Percentiles rank a stretch among this genome's conserved stretches.
phyloP scores from a whole-genome alignment of 805 yeast genomes.

The Yamadazyma kitorensis region DNA sequence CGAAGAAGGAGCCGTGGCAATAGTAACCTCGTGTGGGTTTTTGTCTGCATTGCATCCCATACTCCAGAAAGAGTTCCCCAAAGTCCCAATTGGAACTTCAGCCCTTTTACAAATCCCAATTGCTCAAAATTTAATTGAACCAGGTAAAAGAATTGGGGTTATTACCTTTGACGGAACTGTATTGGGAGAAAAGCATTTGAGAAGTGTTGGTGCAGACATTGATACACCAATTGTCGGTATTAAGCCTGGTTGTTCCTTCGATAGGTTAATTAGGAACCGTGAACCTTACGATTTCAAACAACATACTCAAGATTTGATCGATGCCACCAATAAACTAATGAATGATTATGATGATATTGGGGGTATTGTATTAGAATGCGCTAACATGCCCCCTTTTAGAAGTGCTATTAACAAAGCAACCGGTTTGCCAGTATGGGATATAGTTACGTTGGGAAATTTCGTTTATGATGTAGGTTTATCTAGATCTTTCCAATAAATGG shows the following conservation, averaged over 20 bases:
- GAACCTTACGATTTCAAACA: conserved; percentile 22
- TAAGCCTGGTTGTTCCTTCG: conserved; percentile 7
- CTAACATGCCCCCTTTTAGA: conserved; percentile 33
- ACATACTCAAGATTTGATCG: conserved; percentile 17
- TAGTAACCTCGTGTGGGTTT: conserved; percentile 34
- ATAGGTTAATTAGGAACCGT: conserved; percentile 15
- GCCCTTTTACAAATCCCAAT: conserved; percentile 27
- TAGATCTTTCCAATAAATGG: conserved; percentile 1
- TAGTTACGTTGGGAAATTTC: conserved; percentile 27
- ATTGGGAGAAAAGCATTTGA: conserved; percentile 24
- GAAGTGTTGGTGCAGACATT: conserved; percentile 24
- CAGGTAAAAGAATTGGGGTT: conserved; percentile 22
- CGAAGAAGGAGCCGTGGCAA: conserved; percentile 29
- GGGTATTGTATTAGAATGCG: conserved; percentile 30
- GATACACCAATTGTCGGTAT: conserved; percentile 16
- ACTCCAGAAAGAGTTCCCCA: conserved; percentile 15
- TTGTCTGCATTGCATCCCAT: conserved; percentile 27
- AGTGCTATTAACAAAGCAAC: conserved; percentile 22
- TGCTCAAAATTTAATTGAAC: conserved; percentile 17
- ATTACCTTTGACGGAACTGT: conserved; percentile 26
- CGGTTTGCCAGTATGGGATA: conserved; percentile 28
- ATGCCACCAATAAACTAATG: conserved; percentile 4
- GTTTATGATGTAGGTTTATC: conserved; percentile 16
- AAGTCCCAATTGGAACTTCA: conserved; percentile 30
- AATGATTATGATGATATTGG: conserved; percentile 13